Conservation (phyloP, 2,329 filamentous ascomycete species). For the Fusarium agapanthi region DNA sequence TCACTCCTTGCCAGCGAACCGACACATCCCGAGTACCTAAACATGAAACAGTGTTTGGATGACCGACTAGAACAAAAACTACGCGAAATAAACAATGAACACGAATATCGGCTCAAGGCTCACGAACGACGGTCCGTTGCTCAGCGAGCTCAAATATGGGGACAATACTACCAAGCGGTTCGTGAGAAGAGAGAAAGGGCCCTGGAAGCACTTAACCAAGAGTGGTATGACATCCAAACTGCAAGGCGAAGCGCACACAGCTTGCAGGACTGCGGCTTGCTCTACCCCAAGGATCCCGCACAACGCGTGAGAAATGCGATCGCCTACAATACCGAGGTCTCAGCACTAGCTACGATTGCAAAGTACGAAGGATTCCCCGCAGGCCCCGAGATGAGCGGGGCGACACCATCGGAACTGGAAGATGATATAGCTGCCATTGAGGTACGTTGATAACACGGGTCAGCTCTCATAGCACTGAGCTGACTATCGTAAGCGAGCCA, state of each 20-base stretch:
- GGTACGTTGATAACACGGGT: constrained; percentile 56
- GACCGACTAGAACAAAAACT: constrained; percentile 83
- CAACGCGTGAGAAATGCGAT: constrained; percentile 86
- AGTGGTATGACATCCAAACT: constrained; percentile 93
- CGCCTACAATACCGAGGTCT: constrained; percentile 95
- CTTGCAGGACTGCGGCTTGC: constrained; percentile 81
- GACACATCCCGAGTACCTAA: constrained; percentile 91
- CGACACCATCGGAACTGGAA: constrained; percentile 77
- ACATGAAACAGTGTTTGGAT: constrained; percentile 88
- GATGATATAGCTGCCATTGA: constrained; percentile 90
- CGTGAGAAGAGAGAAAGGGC: constrained; percentile 84
- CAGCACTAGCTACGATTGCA: constrained; percentile 86
- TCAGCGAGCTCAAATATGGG: constrained; percentile 84
- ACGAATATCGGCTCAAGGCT: constrained; percentile 77
- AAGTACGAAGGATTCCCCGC: constrained; percentile 97
- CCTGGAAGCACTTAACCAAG: constrained; percentile 82
- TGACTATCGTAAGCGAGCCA: constrained; percentile 45
- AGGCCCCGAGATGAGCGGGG: constrained; percentile 82
- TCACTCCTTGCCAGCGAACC: constrained; percentile 67
- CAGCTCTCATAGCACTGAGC: constrained; percentile 35
- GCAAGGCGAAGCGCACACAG: constrained; percentile 84
- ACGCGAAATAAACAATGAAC: constrained; percentile 76
- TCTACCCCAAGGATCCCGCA: constrained; percentile 78
- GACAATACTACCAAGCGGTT: constrained; percentile 88
- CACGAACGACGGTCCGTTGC: constrained; percentile 80